A percentile compares a stretch with the other conserved stretches of the same genome.
These are phyloP conservation scores for Lactifluus volemus DNA, from an alignment of 768 basidiomycete genomes.

Conservation along the genomic window DNA sequence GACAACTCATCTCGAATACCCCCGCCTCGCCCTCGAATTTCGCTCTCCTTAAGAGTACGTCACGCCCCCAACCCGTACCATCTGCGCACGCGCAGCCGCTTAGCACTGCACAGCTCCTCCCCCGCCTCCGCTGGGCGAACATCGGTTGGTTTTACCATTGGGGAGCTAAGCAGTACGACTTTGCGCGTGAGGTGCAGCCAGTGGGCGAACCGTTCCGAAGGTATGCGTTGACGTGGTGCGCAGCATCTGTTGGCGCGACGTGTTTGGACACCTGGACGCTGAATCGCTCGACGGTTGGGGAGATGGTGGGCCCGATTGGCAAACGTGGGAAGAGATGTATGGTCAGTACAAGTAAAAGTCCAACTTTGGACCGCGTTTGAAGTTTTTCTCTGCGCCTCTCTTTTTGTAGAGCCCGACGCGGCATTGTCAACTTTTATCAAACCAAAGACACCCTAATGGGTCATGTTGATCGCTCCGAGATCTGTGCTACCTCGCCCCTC, in stretches of 20 bases:
- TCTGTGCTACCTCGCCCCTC: conserved; percentile 85
- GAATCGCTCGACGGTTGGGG: conserved; percentile 39
- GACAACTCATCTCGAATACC: conserved; percentile 62
- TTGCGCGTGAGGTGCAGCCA: conserved; percentile 54
- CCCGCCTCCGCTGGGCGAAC: conserved; percentile 89
- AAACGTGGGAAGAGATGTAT: conserved; percentile 68
- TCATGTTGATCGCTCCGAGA: conserved; percentile 95
- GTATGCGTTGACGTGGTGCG: conserved; percentile 58
- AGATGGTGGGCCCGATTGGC: conserved; percentile 52
- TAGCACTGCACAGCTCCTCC: conserved; percentile 47
- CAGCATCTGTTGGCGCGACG: conserved; percentile 58
- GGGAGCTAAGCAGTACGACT: conserved; percentile 94
- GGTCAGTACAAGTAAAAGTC: conserved; percentile 34
- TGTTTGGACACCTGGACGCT: conserved; percentile 36
- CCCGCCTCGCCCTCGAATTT: conserved; percentile 55
- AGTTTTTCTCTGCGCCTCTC: not conserved
- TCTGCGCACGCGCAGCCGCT: conserved; percentile 48
- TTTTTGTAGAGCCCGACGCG: conserved; percentile 73
- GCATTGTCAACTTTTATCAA: conserved; percentile 95
- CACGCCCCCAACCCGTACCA: conserved; percentile 57
- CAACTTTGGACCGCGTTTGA: not conserved
- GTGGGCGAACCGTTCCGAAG: conserved; percentile 48
- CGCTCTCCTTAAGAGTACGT: conserved; percentile 39
- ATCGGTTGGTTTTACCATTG: conserved; percentile 97
- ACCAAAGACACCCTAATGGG: conserved; percentile 91